Evolutionary conservation across 805 yeast species (phyloP).

Genomic region (Candida insectalens): DNA sequence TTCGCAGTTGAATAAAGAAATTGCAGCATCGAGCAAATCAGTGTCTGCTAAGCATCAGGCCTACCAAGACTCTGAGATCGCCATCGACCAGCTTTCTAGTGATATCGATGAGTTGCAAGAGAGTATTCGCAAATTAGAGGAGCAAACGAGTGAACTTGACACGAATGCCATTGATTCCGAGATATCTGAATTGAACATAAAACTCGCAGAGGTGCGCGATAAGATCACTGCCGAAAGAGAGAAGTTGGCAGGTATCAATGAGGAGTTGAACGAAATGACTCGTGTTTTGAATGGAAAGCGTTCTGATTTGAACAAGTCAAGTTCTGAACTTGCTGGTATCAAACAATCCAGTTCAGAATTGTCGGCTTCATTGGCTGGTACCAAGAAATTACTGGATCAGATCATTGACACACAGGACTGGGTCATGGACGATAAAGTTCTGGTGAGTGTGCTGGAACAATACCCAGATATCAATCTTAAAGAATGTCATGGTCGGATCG

Average conservation of each 20-base stretch:
- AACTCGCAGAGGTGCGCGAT: constrained; percentile 20
- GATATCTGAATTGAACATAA: constrained; percentile 18
- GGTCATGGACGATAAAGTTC: constrained; percentile 57
- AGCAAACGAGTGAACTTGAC: constrained; percentile 26
- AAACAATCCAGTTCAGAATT: constrained; percentile 36
- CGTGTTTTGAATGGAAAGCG: constrained; percentile 32
- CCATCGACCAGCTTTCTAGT: constrained; percentile 52
- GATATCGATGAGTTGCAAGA: constrained; percentile 43
- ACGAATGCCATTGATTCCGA: constrained; percentile 15
- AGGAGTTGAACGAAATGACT: constrained; percentile 59
- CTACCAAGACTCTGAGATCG: constrained; percentile 59
- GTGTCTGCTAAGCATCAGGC: constrained; percentile 38
- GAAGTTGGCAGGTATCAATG: constrained; percentile 58
- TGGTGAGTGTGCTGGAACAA: constrained; percentile 47
- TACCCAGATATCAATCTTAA: constrained; percentile 55
- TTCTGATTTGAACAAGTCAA: constrained; percentile 35
- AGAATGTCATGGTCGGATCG: constrained; percentile 49
- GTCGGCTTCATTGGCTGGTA: constrained; percentile 14
- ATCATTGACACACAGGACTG: constrained; percentile 45
- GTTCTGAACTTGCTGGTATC: constrained; percentile 44
- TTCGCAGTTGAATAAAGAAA: constrained; percentile 25
- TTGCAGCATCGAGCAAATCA: constrained; percentile 26
- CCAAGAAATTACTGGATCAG: constrained; percentile 31
- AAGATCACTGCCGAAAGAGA: constrained; percentile 41
- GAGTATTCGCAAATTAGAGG: constrained; percentile 27